Base-by-base conservation (phyloP, 495 filamentous ascomycete species). In the Penicillium bialowiezense region DNA sequence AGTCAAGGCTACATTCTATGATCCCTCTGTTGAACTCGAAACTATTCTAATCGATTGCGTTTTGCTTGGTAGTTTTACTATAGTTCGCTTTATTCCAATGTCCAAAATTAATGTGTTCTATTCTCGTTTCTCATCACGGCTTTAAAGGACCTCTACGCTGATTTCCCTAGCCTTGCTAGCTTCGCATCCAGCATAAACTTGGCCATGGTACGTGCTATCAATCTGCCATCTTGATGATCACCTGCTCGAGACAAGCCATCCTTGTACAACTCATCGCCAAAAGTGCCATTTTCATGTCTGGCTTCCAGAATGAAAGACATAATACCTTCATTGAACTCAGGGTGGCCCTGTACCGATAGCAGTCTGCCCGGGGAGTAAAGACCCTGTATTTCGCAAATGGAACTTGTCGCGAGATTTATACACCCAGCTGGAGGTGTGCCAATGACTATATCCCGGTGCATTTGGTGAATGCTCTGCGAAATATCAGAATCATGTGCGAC, bases 271-370 rank as follows among this genome's bases (percentile, higher is more conserved):
- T 75, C 79, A 41, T 88, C 82, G 42, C 75, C 57, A 50, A 96
- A 86, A 5, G 92, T 70, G 3, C 83, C 86, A 39, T 61, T 62
- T 15, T 65, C 65, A 53, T 87, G 81, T 23, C 91, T 69, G 32
- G 68, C 50, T 31, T 79, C 65, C 31, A 93, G 63, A 10, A 97
- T 51, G 59, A 85, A 78, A 12, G 64, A 68, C 59, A 90, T 80
- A 49, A 95, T 90, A 26, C 82, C 80, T 37, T 75, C 75, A 13
- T 78, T 87, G 63, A 90, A 95, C 64, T 97, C 91, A 9, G 91
- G 91, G 59, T 97, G 91, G 1, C 89, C 91, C 64, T 97, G 91
- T 4, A 96, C 80, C 2, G 86, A 84, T 23, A 95, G 80, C 31
- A 86, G 55, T 5, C 72, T 67, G 8, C 67, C 63, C 13, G 82